Conservation (phyloP, 805 yeast species). For the Saccharomycopsis fibuligera region DNA sequence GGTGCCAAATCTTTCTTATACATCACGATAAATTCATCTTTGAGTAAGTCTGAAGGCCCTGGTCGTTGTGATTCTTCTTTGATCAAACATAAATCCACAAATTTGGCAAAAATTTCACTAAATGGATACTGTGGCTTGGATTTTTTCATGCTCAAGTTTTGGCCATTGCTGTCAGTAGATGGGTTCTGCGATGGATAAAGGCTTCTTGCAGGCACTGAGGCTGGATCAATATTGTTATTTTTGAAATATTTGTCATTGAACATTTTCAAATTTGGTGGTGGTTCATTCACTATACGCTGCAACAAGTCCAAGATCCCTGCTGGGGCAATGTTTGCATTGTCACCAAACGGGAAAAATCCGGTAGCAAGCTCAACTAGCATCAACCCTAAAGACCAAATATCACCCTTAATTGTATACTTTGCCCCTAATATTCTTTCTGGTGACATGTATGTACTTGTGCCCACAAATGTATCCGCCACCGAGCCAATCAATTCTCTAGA, state of each 20-base stretch:
- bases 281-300: conserved; percentile 90
- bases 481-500: conserved; percentile 88
- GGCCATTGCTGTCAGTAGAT: not conserved
- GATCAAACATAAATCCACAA: conserved; percentile 67
- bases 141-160: not conserved
- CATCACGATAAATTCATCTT: conserved; percentile 28
- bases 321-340: conserved; percentile 46
- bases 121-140: conserved; percentile 26
- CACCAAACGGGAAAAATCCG: conserved; percentile 75
- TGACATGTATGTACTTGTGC: conserved; percentile 95
- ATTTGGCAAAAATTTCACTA: conserved; percentile 49
- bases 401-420: conserved; percentile 88
- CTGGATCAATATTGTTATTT: conserved; percentile 27
- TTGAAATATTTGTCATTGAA: conserved; percentile 28
- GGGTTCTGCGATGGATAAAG: conserved; percentile 17
- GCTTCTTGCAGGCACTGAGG: not conserved
- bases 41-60: conserved; percentile 64
- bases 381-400: conserved; percentile 94
- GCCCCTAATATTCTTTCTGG: conserved; percentile 97
- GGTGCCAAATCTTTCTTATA: conserved; percentile 28
- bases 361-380: conserved; percentile 84
- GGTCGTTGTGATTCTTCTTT: conserved; percentile 65
- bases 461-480: conserved; percentile 95
- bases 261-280: conserved; percentile 66
- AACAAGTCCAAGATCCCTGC: conserved; percentile 85